These are phyloP conservation scores for Colletotrichum horii DNA, from an alignment of 2,329 filamentous ascomycete genomes.

Conservation along the genomic window DNA sequence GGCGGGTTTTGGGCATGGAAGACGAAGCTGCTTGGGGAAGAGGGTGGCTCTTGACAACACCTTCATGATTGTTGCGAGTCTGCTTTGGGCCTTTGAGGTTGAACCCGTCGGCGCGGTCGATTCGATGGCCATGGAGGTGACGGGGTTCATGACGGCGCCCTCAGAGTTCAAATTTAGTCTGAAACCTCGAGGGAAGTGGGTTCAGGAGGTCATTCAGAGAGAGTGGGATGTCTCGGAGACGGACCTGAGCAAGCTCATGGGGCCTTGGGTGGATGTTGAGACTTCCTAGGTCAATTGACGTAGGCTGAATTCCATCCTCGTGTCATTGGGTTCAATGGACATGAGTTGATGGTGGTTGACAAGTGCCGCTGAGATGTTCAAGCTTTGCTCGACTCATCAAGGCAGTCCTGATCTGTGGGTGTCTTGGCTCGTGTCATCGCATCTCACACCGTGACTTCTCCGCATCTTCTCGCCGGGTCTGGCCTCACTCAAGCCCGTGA, in stretches of 20 bases:
- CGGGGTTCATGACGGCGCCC: conserved; percentile 31
- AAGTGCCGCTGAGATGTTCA: background rate
- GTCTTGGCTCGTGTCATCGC: background rate
- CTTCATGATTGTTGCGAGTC: conserved; percentile 42
- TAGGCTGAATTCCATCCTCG: background rate
- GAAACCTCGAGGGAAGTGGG: conserved; percentile 32
- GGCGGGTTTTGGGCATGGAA: conserved; percentile 53
- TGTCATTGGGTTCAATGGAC: background rate
- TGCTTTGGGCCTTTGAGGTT: conserved; percentile 57
- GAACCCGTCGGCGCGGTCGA: conserved; percentile 29
- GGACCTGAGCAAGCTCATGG: conserved; percentile 12
- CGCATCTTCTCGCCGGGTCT: background rate
- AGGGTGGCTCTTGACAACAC: conserved; percentile 54
- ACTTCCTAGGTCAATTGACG: background rate
- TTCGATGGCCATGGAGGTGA: conserved; percentile 21
- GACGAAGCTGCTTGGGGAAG: conserved; percentile 45
- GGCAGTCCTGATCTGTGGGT: background rate
- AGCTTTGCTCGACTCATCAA: background rate
- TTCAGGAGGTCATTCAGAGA: conserved; percentile 26
- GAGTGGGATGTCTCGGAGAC: conserved; percentile 17
- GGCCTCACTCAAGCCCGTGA: background rate
- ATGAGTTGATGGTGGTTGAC: background rate
- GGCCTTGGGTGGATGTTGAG: background rate
- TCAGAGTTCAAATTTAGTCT: conserved; percentile 32
- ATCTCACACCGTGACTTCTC: background rate